phyloP scores from a whole-genome alignment of 169 alveolate species.

The Eimeria sp. region DNA sequence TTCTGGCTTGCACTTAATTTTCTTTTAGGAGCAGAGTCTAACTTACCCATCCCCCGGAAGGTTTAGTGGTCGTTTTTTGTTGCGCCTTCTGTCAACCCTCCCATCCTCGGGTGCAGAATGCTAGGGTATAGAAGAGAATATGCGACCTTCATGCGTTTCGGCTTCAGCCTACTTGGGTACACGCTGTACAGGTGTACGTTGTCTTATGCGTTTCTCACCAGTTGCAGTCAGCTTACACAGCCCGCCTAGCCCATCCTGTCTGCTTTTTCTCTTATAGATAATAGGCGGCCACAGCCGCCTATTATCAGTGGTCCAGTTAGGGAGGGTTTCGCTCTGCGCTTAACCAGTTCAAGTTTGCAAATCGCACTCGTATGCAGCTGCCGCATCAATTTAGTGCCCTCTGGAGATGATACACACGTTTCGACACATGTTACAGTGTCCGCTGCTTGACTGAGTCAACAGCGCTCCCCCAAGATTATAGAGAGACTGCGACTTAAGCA shows the following conservation, averaged over 20 bases:
- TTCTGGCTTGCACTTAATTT: neutral
- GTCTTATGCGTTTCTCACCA: neutral
- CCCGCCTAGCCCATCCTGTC: neutral
- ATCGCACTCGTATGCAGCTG: neutral
- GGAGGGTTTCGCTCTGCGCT: neutral
- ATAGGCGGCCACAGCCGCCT: neutral
- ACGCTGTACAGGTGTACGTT: neutral
- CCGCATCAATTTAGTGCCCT: neutral
- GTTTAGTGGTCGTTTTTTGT: neutral
- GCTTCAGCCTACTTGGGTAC: neutral
- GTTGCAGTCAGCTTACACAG: neutral
- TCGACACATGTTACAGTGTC: neutral
- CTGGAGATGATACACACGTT: neutral
- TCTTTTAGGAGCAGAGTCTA: neutral
- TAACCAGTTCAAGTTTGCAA: conserved; percentile 5
- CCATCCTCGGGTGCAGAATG: neutral
- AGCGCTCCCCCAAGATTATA: conserved; percentile 6
- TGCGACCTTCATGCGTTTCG: neutral
- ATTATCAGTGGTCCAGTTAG: neutral
- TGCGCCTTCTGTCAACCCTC: neutral
- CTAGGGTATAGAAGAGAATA: neutral
- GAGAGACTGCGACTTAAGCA: neutral
- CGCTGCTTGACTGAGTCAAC: neutral
- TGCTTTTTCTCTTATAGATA: neutral
- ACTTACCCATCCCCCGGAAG: neutral